phyloP scores from a whole-genome alignment of 306 rosid species.

The Lathyrus tuberosus region DNA sequence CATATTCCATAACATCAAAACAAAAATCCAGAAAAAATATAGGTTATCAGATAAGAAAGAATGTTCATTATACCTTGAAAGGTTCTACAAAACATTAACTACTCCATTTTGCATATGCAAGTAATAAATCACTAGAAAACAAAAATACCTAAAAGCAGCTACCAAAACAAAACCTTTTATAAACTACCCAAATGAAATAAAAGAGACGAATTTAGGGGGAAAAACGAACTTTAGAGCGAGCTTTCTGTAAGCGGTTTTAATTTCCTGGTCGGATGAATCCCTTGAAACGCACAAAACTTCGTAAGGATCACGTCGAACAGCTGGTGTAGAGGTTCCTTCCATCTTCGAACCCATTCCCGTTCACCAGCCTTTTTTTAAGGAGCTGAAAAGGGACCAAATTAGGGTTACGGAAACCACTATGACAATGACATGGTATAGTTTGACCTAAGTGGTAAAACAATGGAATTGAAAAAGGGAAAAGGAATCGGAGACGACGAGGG shows the following conservation, averaged over 20 bases:
- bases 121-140: slow-evolving; percentile 14
- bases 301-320: slow-evolving; percentile 89
- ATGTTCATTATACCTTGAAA: slow-evolving; percentile 20
- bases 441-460: slow-evolving; percentile 10
- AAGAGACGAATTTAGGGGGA: neutral
- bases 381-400: slow-evolving; percentile 15
- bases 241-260: slow-evolving; percentile 88
- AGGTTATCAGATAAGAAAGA: neutral
- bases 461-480: slow-evolving; percentile 34
- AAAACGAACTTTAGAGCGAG: slow-evolving; percentile 89
- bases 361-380: slow-evolving; percentile 21
- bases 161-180: neutral
- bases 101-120: slow-evolving; percentile 1
- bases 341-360: slow-evolving; percentile 66
- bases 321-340: slow-evolving; percentile 87
- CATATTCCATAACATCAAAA: too few relatives aligned
- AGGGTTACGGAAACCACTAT: slow-evolving; percentile 16
- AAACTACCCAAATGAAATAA: neutral
- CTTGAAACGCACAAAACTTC: slow-evolving; percentile 76
- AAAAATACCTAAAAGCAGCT: slow-evolving; percentile 21
- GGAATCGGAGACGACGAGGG: neutral
- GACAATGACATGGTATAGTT: slow-evolving; percentile 18
- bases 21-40: too few relatives aligned
- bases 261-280: slow-evolving; percentile 87
- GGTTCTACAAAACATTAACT: slow-evolving; percentile 5